Percentiles rank a stretch among this genome's conserved stretches.
Evolutionary conservation across 2,329 filamentous ascomycete species (phyloP).

Genomic region (Xylariaceae sp.): DNA sequence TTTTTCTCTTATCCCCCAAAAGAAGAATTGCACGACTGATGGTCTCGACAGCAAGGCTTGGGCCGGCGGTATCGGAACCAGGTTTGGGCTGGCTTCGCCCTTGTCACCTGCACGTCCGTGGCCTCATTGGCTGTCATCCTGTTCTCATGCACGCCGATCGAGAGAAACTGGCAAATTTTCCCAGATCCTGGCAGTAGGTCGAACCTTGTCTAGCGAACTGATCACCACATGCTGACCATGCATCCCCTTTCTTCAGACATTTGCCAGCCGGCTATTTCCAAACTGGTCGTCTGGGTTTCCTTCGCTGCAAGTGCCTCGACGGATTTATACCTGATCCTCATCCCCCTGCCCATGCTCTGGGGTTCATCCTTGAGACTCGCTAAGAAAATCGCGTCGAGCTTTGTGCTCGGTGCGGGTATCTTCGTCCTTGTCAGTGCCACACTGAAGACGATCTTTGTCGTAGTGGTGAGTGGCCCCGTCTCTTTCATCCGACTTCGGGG

Average conservation of each 20-base stretch:
- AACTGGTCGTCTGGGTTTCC: constrained; percentile 43
- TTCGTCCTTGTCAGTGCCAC: constrained; percentile 39
- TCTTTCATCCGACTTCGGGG: neutral
- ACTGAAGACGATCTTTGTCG: constrained; percentile 36
- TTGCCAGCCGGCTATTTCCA: constrained; percentile 43
- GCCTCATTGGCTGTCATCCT: constrained; percentile 43
- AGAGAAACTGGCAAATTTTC: constrained; percentile 50
- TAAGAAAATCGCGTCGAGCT: constrained; percentile 36
- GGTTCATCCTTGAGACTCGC: constrained; percentile 33
- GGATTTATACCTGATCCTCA: constrained; percentile 55
- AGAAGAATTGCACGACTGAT: neutral
- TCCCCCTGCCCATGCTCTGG: constrained; percentile 50
- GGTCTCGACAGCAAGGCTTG: constrained; percentile 33
- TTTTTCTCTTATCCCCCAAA: neutral
- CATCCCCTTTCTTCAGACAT: constrained; percentile 25
- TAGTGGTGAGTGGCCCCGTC: constrained; percentile 29
- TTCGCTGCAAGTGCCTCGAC: constrained; percentile 50
- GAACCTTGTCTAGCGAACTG: neutral
- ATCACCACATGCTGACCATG: constrained; percentile 10
- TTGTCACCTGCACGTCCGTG: constrained; percentile 43
- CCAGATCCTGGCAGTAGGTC: constrained; percentile 48
- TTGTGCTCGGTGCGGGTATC: constrained; percentile 37
- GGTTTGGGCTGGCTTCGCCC: constrained; percentile 42
- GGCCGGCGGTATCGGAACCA: constrained; percentile 38
- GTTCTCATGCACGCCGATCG: constrained; percentile 43